phyloP scores from a whole-genome alignment of 148 eudicot genomes.

The Chenopodium album region DNA sequence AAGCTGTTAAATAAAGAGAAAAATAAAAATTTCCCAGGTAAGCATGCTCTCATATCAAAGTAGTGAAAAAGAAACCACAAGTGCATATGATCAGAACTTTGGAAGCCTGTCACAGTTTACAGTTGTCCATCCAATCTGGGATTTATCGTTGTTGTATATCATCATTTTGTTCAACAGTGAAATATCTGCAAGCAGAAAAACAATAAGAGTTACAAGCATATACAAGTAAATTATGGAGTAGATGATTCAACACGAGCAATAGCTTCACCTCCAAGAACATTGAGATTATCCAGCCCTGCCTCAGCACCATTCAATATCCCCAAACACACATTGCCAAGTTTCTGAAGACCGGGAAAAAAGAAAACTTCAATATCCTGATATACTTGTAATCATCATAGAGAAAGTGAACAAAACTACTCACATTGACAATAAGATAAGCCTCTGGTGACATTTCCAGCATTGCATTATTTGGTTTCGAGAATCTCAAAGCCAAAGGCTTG shows the following conservation, averaged over 20 bases:
- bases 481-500: constrained; percentile 59
- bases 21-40: constrained; percentile 24
- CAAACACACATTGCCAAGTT: constrained; percentile 76
- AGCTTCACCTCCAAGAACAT: constrained; percentile 77
- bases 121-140: constrained; percentile 77
- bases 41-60: constrained; percentile 29
- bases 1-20: constrained; percentile 41
- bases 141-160: constrained; percentile 68
- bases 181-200: constrained; percentile 50
- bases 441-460: constrained; percentile 63
- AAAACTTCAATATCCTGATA: not conserved
- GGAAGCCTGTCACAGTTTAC: constrained; percentile 64
- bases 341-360: constrained; percentile 35
- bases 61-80: constrained; percentile 21
- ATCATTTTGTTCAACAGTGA: constrained; percentile 73
- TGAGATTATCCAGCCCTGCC: constrained; percentile 57
- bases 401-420: constrained; percentile 35
- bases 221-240: not conserved
- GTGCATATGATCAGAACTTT: constrained; percentile 46
- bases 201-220: not conserved
- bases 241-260: not conserved
- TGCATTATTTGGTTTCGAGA: constrained; percentile 48
- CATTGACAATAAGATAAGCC: constrained; percentile 70
- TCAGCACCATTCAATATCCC: constrained; percentile 78
- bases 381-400: not conserved